These are phyloP conservation scores for Wickerhamiella sorbophila DNA, from an alignment of 805 yeast genomes.

Conservation along the genomic window DNA sequence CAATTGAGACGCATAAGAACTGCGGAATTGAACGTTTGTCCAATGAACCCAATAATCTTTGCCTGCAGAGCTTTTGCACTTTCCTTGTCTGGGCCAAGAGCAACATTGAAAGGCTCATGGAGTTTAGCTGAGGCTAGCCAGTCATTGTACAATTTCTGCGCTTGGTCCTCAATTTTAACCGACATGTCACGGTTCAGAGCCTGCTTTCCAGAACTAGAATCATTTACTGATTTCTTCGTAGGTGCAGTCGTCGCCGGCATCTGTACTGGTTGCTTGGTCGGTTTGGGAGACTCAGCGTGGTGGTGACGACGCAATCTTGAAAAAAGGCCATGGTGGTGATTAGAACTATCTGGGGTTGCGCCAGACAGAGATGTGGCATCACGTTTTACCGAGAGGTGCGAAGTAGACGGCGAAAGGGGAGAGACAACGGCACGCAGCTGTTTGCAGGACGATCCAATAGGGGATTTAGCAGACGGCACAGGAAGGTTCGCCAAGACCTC, in stretches of 20 bases:
- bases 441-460: not conserved
- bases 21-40: constrained; percentile 24
- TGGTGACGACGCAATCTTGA: not conserved
- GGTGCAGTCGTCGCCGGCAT: not conserved
- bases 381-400: not conserved
- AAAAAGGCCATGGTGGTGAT: not conserved
- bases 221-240: not conserved
- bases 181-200: not conserved
- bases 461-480: not conserved
- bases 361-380: too few species aligned
- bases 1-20: constrained; percentile 22
- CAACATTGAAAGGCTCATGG: not conserved
- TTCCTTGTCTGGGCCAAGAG: not conserved
- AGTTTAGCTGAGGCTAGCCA: constrained; percentile 7
- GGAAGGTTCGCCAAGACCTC: not conserved
- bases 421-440: not conserved
- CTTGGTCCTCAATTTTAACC: constrained; percentile 1
- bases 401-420: not conserved
- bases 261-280: not conserved
- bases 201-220: not conserved
- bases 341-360: not conserved
- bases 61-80: constrained; percentile 3
- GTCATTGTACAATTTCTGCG: constrained; percentile 5
- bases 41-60: constrained; percentile 5
- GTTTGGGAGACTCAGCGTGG: not conserved